Evolutionary conservation across 2,329 filamentous ascomycete species (phyloP), one percentile per base, ranked within the genome.

Genomic region (Decorospora gaudefroyi): DNA sequence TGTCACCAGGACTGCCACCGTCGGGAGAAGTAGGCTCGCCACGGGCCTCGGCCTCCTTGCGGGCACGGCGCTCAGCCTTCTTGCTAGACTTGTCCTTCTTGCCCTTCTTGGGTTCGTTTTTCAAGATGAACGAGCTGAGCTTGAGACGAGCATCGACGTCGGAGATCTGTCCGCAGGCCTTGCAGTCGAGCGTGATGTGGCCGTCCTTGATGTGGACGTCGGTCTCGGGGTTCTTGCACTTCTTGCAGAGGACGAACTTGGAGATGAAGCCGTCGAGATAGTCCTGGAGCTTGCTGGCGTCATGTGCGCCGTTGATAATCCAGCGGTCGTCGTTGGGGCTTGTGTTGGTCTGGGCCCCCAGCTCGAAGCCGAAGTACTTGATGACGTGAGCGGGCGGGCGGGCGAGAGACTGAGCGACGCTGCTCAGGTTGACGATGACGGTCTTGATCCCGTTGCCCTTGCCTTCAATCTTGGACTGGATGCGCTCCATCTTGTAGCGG

Each of bases 371-470:
- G 69, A 99, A 99, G 80, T 95, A 99, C 80, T 99, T 99, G 85
- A 99, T 97, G 71, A 99, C 83, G 73, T 96, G 95, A 68, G 89
- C 81, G 57, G 91, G 90, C 55, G 92, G 92, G 64, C 93, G 92
- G 66, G 89, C 90, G 62, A 99, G 84, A 53, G 92, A 95, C 68
- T 88, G 81, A 64, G 92, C 91, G 62, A 99, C 90, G 70, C 88
- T 95, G 81, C 85, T 89, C 70, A 99, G 78, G 76, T 99, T 99
- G 82, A 95, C 90, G 64, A 99, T 86, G 68, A 99, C 93, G 65
- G 74, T 99, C 81, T 99, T 99, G 84, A 99, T 99, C 71, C 93
- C 93, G 78, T 99, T 99, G 62, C 93, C 93, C 78, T 99, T 99
- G 77, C 93, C 93, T 78, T 99, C 93, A 66, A 99, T 95, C 82